Conservation (phyloP, 805 yeast species). For the Torulaspora gathmanii region DNA sequence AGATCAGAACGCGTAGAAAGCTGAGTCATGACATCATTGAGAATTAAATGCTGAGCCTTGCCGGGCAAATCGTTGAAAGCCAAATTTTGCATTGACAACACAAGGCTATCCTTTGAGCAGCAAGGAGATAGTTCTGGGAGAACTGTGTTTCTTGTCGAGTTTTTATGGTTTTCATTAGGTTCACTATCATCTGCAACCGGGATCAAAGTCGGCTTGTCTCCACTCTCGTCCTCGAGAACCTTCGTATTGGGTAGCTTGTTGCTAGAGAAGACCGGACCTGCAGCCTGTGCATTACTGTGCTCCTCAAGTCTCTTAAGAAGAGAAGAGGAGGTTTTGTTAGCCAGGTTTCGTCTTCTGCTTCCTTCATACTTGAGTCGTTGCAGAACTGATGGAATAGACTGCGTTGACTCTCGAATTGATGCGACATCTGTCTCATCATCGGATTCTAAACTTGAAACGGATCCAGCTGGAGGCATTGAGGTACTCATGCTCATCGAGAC, state of each 20-base stretch:
- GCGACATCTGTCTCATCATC: slow-evolving; percentile 31
- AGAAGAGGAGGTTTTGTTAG: slow-evolving; percentile 3
- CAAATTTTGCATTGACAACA: slow-evolving; percentile 37
- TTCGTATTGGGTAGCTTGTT: slow-evolving; percentile 66
- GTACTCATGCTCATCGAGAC: slow-evolving; percentile 76
- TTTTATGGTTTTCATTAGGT: slow-evolving; percentile 7
- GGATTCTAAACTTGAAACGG: slow-evolving; percentile 30
- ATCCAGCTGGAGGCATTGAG: slow-evolving; percentile 40
- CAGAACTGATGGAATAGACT: slow-evolving; percentile 14
- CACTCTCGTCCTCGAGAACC: slow-evolving; percentile 62
- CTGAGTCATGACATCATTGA: slow-evolving; percentile 77
- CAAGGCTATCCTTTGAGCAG: slow-evolving; percentile 33
- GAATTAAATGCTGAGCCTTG: slow-evolving; percentile 79
- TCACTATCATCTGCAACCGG: slow-evolving; percentile 40
- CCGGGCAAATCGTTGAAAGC: slow-evolving; percentile 88
- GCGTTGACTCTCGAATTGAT: slow-evolving; percentile 14
- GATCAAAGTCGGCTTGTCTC: slow-evolving; percentile 61
- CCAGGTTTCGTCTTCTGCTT: slow-evolving; percentile 11
- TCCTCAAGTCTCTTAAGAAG: slow-evolving; percentile 7
- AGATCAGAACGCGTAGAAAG: slow-evolving; percentile 62
- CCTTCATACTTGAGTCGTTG: slow-evolving; percentile 13
- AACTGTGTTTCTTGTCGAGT: slow-evolving; percentile 13
- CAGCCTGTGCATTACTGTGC: slow-evolving; percentile 10
- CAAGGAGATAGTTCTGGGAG: slow-evolving; percentile 33
- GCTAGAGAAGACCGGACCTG: slow-evolving; percentile 62